Evolutionary conservation across 2,329 filamentous ascomycete genomes (phyloP), one percentile per base, ranked within the genome.

Genomic region (Fusarium drepaniforme): DNA sequence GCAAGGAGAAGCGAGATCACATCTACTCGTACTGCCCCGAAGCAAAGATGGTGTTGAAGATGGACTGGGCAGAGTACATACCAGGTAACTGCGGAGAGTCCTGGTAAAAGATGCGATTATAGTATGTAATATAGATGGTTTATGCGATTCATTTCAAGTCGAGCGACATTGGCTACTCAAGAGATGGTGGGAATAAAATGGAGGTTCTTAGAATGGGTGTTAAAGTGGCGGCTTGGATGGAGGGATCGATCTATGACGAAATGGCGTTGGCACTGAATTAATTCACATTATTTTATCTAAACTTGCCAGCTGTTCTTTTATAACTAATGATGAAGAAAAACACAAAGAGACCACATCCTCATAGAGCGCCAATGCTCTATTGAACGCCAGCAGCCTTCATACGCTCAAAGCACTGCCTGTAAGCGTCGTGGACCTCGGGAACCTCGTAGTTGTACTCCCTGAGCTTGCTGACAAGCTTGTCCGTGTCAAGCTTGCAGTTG

Each of bases 401-500:
- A 16, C 67, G 35, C 35, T 71, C 40, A 8, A 71, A 72, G 18
- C 69, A 72, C 37, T 15, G 13, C 25, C 68, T 84, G 80, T 93
- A 93, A 13, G 90, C 90, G 72, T 88, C 86, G 77, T 92, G 89
- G 53, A 93, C 84, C 83, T 92, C 90, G 9, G 90, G 89, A 33
- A 93, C 84, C 72, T 87, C 84, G 77, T 87, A 89, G 16, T 84
- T 84, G 79, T 91, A 92, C 82, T 90, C 87, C 77, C 85, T 86
- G 67, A 93, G 85, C 84, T 91, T 92, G 63, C 81, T 86, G 72
- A 86, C 86, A 71, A 93, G 83, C 83, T 93, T 93, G 23, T 86
- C 87, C 16, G 88, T 88, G 81, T 93, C 91, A 57, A 93, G 83
- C 82, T 89, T 84, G 83, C 91, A 93, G 83, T 93, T 93, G 81